Base-by-base conservation (phyloP, 2,329 filamentous ascomycete genomes). In the Xylaria arbuscula region DNA sequence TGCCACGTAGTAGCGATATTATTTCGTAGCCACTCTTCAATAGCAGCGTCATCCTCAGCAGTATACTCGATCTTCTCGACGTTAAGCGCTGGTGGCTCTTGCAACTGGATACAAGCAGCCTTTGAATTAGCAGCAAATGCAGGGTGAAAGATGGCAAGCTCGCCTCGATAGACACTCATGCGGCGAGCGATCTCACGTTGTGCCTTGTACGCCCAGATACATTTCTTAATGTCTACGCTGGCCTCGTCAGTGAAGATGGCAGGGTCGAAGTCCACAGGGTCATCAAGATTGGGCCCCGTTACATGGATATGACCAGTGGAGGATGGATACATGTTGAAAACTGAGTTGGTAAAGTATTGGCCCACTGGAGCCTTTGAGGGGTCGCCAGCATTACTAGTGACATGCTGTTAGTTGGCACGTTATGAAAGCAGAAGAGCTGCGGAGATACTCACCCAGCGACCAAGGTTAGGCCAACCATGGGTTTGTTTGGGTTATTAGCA, bases 391-490 rank as follows among this genome's bases (percentile, higher is more conserved):
- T 51, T 51, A 5, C 48, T 51, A 51, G 19, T 11, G 11, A 22
- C 5, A 50, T 22, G 15, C 22, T 11, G 15, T 45, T 45, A 45
- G 15, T n/a, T n/a, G 17, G 13, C 15, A 45, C 15, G n/a, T 45
- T 17, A 15, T 15, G 13, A 42, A 17, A n/a, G n/a, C n/a, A n/a
- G n/a, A n/a, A n/a, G n/a, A n/a, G n/a, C n/a, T n/a, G n/a, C n/a
- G n/a, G n/a, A n/a, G n/a, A n/a, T n/a, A n/a, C n/a, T n/a, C n/a
- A n/a, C n/a, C n/a, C n/a, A n/a, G 53, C 53, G 19, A 61, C 9
- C 8, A 66, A 19, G 17, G 45, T 60, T 9, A 60, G 8, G 1
- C 42, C 36, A 11, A 53, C 19, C 63, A 93, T 86, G 7, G 72
- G 72, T 40, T 71, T 68, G 17, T 68, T 54, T 28, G 57, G 56